Conservation (phyloP, 1,284 basidiomycete species). For the Apiotrichum mycotoxinovorans region DNA sequence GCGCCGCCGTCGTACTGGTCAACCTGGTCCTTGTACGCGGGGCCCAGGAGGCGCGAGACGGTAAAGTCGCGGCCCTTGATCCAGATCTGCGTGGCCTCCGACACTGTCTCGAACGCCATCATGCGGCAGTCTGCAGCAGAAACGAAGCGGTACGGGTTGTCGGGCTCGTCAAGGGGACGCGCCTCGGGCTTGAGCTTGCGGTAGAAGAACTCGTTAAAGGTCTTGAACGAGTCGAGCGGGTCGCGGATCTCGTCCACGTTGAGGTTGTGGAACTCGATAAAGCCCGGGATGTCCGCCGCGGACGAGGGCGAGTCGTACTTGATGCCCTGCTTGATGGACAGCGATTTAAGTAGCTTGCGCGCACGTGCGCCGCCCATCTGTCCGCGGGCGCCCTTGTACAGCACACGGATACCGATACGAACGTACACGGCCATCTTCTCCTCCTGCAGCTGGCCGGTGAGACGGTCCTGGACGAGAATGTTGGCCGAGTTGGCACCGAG, state of each 20-base stretch:
- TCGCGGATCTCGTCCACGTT: slow-evolving; percentile 77
- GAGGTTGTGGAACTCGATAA: slow-evolving; percentile 87
- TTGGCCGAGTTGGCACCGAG: slow-evolving; percentile 83
- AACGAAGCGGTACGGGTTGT: slow-evolving; percentile 73
- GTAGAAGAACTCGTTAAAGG: slow-evolving; percentile 84
- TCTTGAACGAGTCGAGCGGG: slow-evolving; percentile 79
- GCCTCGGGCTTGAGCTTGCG: slow-evolving; percentile 82
- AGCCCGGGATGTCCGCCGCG: slow-evolving; percentile 74
- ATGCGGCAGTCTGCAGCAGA: slow-evolving; percentile 90
- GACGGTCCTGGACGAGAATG: slow-evolving; percentile 88
- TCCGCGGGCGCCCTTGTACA: slow-evolving; percentile 88
- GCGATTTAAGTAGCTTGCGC: slow-evolving; percentile 74
- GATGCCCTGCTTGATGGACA: slow-evolving; percentile 89
- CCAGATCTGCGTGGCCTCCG: slow-evolving; percentile 84
- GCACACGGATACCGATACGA: slow-evolving; percentile 78
- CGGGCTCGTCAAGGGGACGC: slow-evolving; percentile 68
- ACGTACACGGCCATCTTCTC: slow-evolving; percentile 93
- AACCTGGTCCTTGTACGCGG: slow-evolving; percentile 64
- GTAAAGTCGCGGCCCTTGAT: slow-evolving; percentile 96
- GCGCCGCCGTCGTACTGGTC: slow-evolving; percentile 72
- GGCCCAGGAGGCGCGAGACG: slow-evolving; percentile 72
- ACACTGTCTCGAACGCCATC: slow-evolving; percentile 84
- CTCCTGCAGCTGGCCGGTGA: slow-evolving; percentile 88
- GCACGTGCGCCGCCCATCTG: slow-evolving; percentile 87
- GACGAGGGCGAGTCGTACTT: slow-evolving; percentile 89